Evolutionary conservation across 257 asterid genomes (phyloP).

Genomic region (Solanum bulbocastanum): DNA sequence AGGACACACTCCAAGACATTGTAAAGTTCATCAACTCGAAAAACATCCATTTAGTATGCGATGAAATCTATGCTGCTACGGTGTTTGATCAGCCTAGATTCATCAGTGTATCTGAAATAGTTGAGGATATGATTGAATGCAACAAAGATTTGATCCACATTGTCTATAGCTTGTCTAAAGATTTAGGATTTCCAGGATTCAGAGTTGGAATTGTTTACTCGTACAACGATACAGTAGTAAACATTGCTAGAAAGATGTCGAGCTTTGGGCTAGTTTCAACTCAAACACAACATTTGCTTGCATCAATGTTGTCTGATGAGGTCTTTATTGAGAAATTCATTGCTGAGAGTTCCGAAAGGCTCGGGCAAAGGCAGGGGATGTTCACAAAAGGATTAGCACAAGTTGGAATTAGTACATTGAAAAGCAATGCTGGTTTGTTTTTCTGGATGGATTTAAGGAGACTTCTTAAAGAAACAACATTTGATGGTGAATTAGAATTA

Average conservation of each 20-base stretch:
- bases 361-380: slow-evolving; percentile 27
- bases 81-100: slow-evolving; percentile 55
- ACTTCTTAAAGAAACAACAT: slow-evolving; percentile 32
- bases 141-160: slow-evolving; percentile 56
- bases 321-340: slow-evolving; percentile 36
- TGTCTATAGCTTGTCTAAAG: slow-evolving; percentile 76
- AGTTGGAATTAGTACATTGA: slow-evolving; percentile 42
- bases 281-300: slow-evolving; percentile 61
- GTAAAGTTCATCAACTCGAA: slow-evolving; percentile 34
- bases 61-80: slow-evolving; percentile 84
- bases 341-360: slow-evolving; percentile 33
- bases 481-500: slow-evolving; percentile 52
- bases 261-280: slow-evolving; percentile 80
- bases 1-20: slow-evolving; percentile 32
- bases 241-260: slow-evolving; percentile 71
- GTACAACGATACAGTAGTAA: slow-evolving; percentile 44
- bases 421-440: slow-evolving; percentile 52
- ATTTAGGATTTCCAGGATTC: slow-evolving; percentile 83
- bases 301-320: slow-evolving; percentile 59
- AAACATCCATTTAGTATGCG: slow-evolving; percentile 59
- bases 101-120: slow-evolving; percentile 62
- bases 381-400: slow-evolving; percentile 38
- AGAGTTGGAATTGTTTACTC: slow-evolving; percentile 71
- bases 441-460: slow-evolving; percentile 69
- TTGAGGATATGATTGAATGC: slow-evolving; percentile 21